A percentile compares a stretch with the other conserved stretches of the same genome.
Conservation (phyloP, 116 monocot species). For the Zostera marina region DNA sequence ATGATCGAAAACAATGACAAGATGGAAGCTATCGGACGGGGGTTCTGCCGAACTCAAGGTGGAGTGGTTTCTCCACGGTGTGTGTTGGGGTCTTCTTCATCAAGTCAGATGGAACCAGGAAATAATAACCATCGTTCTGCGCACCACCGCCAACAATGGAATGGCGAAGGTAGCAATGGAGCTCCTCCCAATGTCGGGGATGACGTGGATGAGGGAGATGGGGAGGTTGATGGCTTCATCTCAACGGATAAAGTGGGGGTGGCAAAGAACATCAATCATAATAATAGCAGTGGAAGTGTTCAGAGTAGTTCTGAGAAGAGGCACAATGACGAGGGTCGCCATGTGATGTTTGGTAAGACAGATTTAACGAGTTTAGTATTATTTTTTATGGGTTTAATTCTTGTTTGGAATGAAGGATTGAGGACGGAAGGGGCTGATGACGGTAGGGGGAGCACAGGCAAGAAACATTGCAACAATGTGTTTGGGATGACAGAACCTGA, state of each 20-base stretch:
- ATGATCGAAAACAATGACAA: slow-evolving; percentile 2
- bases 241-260: slow-evolving; percentile 13
- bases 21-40: neutral
- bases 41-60: neutral
- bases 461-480: slow-evolving; percentile 21
- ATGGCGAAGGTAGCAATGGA: slow-evolving; percentile 4
- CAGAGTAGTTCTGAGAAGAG: slow-evolving; percentile 43
- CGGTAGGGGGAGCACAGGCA: neutral
- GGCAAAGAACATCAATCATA: slow-evolving; percentile 9
- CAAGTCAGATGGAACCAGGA: neutral
- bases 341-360: slow-evolving; percentile 20
- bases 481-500: slow-evolving; percentile 22
- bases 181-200: slow-evolving; percentile 22
- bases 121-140: neutral
- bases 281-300: slow-evolving; percentile 41
- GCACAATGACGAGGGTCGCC: slow-evolving; percentile 7
- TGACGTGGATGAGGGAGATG: slow-evolving; percentile 38
- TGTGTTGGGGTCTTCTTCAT: neutral
- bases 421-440: slow-evolving; percentile 13
- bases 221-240: slow-evolving; percentile 24
- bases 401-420: slow-evolving; percentile 17
- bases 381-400: neutral
- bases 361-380: slow-evolving; percentile 13
- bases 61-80: neutral
- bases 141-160: neutral